phyloP scores from a whole-genome alignment of 768 basidiomycete genomes.

The Lactifluus pinguis region DNA sequence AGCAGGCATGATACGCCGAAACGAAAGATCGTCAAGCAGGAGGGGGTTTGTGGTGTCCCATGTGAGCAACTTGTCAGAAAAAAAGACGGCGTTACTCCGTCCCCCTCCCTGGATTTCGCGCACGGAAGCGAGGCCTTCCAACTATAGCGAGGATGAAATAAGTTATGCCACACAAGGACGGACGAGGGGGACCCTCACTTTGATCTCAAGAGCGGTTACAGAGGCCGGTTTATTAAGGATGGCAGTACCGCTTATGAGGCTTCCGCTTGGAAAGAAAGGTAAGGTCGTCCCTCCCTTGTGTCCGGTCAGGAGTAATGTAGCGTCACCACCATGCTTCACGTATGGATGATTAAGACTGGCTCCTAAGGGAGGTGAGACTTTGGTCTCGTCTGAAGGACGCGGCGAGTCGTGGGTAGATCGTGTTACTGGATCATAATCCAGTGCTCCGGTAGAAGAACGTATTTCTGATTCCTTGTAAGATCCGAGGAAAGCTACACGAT shows the following conservation, averaged over 20 bases:
- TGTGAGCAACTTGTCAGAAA: not conserved
- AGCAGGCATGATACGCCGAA: slow-evolving; percentile 2
- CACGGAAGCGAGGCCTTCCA: slow-evolving; percentile 2
- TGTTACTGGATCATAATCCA: not conserved
- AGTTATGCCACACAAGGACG: not conserved
- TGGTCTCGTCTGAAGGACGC: not conserved
- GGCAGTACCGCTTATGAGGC: slow-evolving; percentile 1
- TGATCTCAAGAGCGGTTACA: slow-evolving; percentile 6
- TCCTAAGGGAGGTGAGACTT: not conserved
- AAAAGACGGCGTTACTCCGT: not conserved
- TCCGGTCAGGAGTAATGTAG: slow-evolving; percentile 7
- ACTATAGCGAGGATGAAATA: not conserved
- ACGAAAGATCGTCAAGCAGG: slow-evolving; percentile 6
- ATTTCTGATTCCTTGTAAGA: not conserved
- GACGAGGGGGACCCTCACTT: not conserved
- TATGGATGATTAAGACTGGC: not conserved
- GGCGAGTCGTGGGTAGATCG: not conserved
- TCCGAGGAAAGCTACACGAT: not conserved
- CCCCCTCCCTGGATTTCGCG: slow-evolving; percentile 12
- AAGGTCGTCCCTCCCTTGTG: not conserved
- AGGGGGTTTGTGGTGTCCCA: not conserved
- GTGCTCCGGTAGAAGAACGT: not conserved
- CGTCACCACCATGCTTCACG: not conserved
- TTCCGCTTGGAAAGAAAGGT: slow-evolving; percentile 11
- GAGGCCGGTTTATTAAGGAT: not conserved